Conservation (phyloP, 805 yeast genomes). For the Candida silvicultrix region DNA sequence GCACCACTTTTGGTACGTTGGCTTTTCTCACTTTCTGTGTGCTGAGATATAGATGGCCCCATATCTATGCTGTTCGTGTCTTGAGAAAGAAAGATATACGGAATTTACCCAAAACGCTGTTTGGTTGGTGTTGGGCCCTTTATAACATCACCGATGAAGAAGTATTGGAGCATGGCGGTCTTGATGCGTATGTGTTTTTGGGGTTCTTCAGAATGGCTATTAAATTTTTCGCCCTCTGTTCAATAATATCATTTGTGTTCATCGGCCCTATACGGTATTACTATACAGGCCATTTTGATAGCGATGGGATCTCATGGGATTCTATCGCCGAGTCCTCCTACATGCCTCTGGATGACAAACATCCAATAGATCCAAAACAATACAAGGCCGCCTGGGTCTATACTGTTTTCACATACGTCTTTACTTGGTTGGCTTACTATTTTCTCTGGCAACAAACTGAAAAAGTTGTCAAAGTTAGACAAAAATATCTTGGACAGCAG, state of each 20-base stretch:
- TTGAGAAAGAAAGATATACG: constrained; percentile 26
- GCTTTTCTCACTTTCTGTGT: constrained; percentile 69
- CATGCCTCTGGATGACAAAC: neutral
- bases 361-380: constrained; percentile 27
- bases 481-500: constrained; percentile 76
- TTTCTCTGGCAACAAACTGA: constrained; percentile 66
- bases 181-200: constrained; percentile 88
- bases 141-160: constrained; percentile 68
- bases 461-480: constrained; percentile 72
- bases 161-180: constrained; percentile 81
- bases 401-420: constrained; percentile 79
- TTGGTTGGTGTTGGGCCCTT: constrained; percentile 80
- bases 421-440: constrained; percentile 62
- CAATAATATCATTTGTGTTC: constrained; percentile 63
- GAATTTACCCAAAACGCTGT: constrained; percentile 39
- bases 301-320: constrained; percentile 36
- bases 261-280: constrained; percentile 84
- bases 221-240: constrained; percentile 55
- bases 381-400: constrained; percentile 75
- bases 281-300: constrained; percentile 76
- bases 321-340: constrained; percentile 1
- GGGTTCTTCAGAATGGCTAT: constrained; percentile 91
- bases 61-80: constrained; percentile 75
- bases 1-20: constrained; percentile 56
- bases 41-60: constrained; percentile 70